phyloP scores from a whole-genome alignment of 257 asterid genomes.

The Solanum gandarillasii region DNA sequence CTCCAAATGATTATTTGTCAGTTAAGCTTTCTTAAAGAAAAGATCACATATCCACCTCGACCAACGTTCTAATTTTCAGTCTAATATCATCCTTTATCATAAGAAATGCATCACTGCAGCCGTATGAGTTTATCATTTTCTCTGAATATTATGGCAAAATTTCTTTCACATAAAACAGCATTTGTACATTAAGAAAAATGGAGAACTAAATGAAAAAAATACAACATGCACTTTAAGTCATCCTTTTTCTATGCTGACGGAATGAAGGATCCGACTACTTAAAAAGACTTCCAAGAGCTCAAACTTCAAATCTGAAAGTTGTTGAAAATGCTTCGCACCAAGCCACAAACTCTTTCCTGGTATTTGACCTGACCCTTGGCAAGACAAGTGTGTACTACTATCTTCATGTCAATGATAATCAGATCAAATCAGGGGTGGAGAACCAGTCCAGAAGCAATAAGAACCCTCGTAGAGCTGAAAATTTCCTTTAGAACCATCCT shows the following conservation, averaged over 20 bases:
- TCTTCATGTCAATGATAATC: background rate
- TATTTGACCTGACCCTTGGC: background rate
- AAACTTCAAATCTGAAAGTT: background rate
- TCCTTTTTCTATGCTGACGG: background rate
- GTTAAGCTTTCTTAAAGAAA: background rate
- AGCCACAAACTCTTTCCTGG: background rate
- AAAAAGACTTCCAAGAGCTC: background rate
- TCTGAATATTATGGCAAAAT: background rate
- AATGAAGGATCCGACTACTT: background rate
- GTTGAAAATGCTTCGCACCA: background rate
- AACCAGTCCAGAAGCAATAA: background rate
- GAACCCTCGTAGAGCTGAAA: background rate
- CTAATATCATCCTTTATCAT: background rate
- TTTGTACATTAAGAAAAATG: background rate
- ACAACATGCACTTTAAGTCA: background rate
- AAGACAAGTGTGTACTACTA: background rate
- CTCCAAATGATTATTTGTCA: background rate
- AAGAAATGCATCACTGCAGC: background rate
- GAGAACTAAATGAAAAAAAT: background rate
- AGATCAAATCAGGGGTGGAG: background rate
- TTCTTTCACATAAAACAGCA: background rate
- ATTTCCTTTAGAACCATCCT: background rate
- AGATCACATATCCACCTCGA: background rate
- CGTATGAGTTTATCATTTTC: background rate
- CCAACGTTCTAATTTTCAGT: background rate